Evolutionary conservation across 2,329 filamentous ascomycete species (phyloP), one percentile per base, ranked within the genome.

Genomic region (Phoma sp.): DNA sequence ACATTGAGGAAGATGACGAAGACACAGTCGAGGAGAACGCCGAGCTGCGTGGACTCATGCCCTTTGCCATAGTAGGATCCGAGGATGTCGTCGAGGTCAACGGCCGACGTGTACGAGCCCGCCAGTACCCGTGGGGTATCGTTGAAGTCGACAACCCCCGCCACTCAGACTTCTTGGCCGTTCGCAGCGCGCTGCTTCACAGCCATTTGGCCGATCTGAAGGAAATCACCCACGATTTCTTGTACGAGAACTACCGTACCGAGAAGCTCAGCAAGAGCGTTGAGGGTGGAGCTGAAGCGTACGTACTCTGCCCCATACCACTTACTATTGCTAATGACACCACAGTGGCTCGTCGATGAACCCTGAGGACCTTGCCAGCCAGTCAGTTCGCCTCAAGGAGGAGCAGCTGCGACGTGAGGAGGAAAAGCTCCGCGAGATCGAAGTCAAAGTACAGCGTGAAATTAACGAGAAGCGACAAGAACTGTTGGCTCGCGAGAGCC

Each of bases 401-500:
- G 95, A 99, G 81, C 95, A 99, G 80, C 90, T 99, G 69, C 92
- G 95, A 75, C 92, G 95, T 73, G 95, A 99, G 80, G 95, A 99
- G 83, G 95, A 99, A 89, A 99, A 99, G 85, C 89, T 99, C 63
- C 91, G 95, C 78, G 95, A 99, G 83, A 98, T 99, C 76, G 95
- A 99, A 78, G 84, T 97, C 83, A 99, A 99, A 88, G 95, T 99
- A 62, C 95, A 99, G 83, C 91, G 95, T 76, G 95, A 99, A 81
- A 99, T 99, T 83, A 96, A 97, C 81, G 95, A 98, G 86, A 99
- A 99, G 87, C 89, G 95, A 82, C 95, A 99, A 82, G 95, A 99
- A 81, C 85, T 99, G 60, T 78, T 99, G 79, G 95, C 95, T 64
- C 92, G 95, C 78, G 95, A 99, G 83, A 96, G 92, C 73, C 95